These are phyloP conservation scores for Stemphylium lycopersici DNA, from an alignment of 2,329 filamentous ascomycete species.

Conservation along the genomic window DNA sequence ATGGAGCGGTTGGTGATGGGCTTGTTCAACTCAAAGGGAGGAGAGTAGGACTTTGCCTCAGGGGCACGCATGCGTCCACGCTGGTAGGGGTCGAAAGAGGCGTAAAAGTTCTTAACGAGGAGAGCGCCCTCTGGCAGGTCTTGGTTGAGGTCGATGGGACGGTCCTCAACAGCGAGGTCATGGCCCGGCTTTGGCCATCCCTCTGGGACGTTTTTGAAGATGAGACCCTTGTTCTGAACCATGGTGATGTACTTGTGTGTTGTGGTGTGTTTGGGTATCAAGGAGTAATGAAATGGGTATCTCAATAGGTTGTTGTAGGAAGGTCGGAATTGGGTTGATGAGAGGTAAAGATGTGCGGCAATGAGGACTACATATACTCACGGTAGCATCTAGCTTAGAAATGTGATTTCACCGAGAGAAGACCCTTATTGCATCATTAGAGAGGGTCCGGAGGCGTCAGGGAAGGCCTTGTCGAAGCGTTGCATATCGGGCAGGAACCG, in stretches of 20 bases:
- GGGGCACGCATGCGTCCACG: conserved; percentile 77
- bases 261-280: not conserved
- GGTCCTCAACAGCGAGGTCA: conserved; percentile 70
- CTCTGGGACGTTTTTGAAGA: conserved; percentile 73
- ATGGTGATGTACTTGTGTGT: conserved; percentile 42
- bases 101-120: conserved; percentile 71
- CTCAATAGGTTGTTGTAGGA: conserved; percentile 1
- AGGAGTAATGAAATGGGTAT: conserved; percentile 3
- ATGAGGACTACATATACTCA: conserved; percentile 18
- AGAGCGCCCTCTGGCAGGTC: conserved; percentile 68
- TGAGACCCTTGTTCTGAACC: conserved; percentile 73
- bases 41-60: conserved; percentile 68
- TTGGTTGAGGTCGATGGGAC: conserved; percentile 70
- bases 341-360: not conserved
- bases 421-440: conserved; percentile 24
- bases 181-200: conserved; percentile 73
- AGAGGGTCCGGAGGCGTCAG: conserved; percentile 1
- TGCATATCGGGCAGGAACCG: conserved; percentile 17
- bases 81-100: conserved; percentile 84
- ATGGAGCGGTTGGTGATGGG: conserved; percentile 70
- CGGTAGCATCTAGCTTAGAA: conserved; percentile 9
- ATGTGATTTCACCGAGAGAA: conserved; percentile 14
- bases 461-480: not conserved
- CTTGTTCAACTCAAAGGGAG: conserved; percentile 65
- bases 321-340: not conserved